Evolutionary conservation across 2,329 filamentous ascomycete species (phyloP).

Genomic region (Alternaria dauci): DNA sequence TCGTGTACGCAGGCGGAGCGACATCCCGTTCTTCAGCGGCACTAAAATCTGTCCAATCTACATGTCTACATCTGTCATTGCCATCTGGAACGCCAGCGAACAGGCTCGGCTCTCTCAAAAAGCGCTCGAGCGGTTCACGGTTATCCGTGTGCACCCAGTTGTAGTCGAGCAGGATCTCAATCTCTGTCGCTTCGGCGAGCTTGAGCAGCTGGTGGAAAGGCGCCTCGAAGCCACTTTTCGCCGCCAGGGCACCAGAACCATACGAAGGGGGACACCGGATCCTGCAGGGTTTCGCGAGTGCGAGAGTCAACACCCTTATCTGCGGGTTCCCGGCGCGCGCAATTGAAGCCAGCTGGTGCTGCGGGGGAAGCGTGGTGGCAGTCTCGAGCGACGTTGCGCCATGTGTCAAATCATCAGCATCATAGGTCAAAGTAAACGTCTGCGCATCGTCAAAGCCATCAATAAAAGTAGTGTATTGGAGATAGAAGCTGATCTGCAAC

Average conservation of each 20-base stretch:
- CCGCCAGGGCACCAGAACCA: not conserved
- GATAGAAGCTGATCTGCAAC: constrained; percentile 21
- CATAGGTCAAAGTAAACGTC: constrained; percentile 27
- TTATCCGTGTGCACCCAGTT: constrained; percentile 26
- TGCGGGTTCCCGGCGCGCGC: constrained; percentile 22
- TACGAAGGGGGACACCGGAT: constrained; percentile 15
- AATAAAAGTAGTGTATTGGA: constrained; percentile 18
- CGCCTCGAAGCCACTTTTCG: constrained; percentile 13
- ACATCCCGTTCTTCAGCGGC: constrained; percentile 9
- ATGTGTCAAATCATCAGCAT: constrained; percentile 27
- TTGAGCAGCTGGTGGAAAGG: constrained; percentile 14
- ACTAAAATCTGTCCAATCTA: constrained; percentile 17
- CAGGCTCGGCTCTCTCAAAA: constrained; percentile 17
- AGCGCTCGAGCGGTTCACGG: constrained; percentile 9
- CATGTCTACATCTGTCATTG: constrained; percentile 4
- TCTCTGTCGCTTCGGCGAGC: constrained; percentile 22
- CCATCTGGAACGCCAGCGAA: constrained; percentile 19
- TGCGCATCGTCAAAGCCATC: constrained; percentile 17
- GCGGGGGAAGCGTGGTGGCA: constrained; percentile 1
- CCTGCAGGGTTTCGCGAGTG: constrained; percentile 15
- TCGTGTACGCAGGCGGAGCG: constrained; percentile 21
- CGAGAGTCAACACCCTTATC: constrained; percentile 16
- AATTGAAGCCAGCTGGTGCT: constrained; percentile 13
- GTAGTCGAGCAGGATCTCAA: constrained; percentile 26
- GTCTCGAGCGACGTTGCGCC: constrained; percentile 14